A percentile compares a stretch with the other conserved stretches of the same genome.
Evolutionary conservation across 2,329 filamentous ascomycete species (phyloP).

Genomic region (Alternaria infectoria): DNA sequence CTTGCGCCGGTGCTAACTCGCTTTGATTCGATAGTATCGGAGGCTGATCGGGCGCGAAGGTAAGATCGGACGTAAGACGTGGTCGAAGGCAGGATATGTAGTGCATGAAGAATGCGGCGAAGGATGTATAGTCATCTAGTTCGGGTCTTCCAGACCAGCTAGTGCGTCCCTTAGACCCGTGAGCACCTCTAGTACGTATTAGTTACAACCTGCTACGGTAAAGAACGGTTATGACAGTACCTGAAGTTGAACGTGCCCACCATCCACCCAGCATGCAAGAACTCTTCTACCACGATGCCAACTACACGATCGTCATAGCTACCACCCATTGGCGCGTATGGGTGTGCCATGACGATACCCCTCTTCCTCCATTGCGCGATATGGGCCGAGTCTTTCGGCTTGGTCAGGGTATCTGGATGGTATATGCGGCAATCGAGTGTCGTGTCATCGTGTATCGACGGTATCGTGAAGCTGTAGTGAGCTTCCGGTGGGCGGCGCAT

Average conservation of each 20-base stretch:
- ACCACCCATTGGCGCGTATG: slow-evolving; percentile 87
- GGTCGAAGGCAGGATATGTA: slow-evolving; percentile 68
- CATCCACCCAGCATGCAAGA: slow-evolving; percentile 74
- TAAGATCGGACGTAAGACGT: slow-evolving; percentile 19
- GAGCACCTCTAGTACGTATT: slow-evolving; percentile 70
- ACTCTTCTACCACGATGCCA: slow-evolving; percentile 64
- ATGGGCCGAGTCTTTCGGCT: background rate
- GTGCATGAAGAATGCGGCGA: slow-evolving; percentile 78
- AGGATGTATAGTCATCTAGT: slow-evolving; percentile 78
- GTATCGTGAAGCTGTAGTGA: slow-evolving; percentile 72
- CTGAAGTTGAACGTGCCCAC: slow-evolving; percentile 93
- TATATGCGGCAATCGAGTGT: slow-evolving; percentile 83
- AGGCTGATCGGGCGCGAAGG: slow-evolving; percentile 23
- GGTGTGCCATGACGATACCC: slow-evolving; percentile 79
- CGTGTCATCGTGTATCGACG: slow-evolving; percentile 80
- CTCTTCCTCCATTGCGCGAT: slow-evolving; percentile 46
- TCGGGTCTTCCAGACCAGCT: slow-evolving; percentile 89
- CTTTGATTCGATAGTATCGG: background rate
- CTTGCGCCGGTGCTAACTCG: background rate
- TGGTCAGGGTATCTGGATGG: slow-evolving; percentile 54
- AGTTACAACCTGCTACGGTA: background rate
- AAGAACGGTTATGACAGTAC: slow-evolving; percentile 51
- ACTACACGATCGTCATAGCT: slow-evolving; percentile 84
- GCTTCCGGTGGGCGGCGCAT: slow-evolving; percentile 37
- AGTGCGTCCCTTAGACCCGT: slow-evolving; percentile 74